phyloP scores from a whole-genome alignment of 306 rosid species.

The Castanea crenata region DNA sequence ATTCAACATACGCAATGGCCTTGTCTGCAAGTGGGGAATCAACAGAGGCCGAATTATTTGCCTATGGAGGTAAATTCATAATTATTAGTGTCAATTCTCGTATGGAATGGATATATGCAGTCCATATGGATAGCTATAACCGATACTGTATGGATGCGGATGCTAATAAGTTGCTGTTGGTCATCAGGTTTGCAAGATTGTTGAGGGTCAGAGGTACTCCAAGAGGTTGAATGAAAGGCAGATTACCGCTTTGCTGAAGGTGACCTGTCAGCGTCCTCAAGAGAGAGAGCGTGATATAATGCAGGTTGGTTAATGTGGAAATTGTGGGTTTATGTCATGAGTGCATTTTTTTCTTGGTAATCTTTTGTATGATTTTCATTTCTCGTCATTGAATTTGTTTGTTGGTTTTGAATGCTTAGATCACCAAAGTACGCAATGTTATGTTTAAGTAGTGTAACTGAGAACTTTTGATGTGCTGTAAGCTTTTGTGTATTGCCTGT shows the following conservation, averaged over 20 bases:
- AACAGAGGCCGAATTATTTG: constrained; percentile 83
- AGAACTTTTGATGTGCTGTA: not conserved
- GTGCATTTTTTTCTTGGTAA: not conserved
- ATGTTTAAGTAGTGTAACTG: not conserved
- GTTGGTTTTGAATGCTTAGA: not conserved
- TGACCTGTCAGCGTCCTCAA: constrained; percentile 89
- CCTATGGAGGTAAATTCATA: constrained; percentile 79
- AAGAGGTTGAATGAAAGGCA: constrained; percentile 83
- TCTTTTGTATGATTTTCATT: not conserved
- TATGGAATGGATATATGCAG: not conserved
- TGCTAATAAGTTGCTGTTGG: constrained; percentile 17
- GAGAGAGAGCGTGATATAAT: constrained; percentile 81
- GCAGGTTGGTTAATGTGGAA: constrained; percentile 44
- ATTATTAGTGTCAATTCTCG: not conserved
- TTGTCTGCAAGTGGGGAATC: constrained; percentile 92
- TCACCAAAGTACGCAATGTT: not conserved
- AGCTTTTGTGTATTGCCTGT: not conserved
- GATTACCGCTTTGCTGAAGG: constrained; percentile 85
- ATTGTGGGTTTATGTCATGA: not conserved
- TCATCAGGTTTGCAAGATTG: constrained; percentile 89
- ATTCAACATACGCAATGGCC: constrained; percentile 96
- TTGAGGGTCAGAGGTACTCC: constrained; percentile 91
- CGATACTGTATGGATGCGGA: not conserved
- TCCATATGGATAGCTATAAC: not conserved
- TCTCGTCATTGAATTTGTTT: not conserved